phyloP scores from a whole-genome alignment of 2,329 filamentous ascomycete species.

The Aspergillus sojae region DNA sequence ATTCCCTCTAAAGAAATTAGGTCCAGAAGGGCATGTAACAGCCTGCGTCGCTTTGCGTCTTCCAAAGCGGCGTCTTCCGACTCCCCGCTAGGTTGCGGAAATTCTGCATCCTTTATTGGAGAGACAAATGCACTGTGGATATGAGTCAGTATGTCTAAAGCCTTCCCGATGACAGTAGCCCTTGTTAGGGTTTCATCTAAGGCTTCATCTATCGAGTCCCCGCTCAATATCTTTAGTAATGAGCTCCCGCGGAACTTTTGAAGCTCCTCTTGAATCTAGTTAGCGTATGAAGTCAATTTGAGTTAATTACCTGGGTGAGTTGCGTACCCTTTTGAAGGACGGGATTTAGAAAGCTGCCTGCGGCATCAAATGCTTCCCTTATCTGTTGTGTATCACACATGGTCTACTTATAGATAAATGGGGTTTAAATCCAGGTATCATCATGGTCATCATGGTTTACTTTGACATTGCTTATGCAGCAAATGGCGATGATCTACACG shows the following conservation, averaged over 20 bases:
- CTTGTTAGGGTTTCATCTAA: conserved; percentile 25
- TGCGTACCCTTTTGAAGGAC: conserved; percentile 46
- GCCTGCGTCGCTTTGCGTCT: conserved; percentile 45
- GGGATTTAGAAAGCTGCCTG: conserved; percentile 40
- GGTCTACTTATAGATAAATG: background rate
- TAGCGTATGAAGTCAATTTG: conserved; percentile 26
- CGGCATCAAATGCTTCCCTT: conserved; percentile 37
- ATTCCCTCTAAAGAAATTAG: conserved; percentile 49
- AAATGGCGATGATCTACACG: background rate
- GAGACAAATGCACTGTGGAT: conserved; percentile 41
- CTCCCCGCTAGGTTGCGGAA: conserved; percentile 3
- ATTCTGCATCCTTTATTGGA: conserved; percentile 19
- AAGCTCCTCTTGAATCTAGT: conserved; percentile 41
- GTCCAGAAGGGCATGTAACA: conserved; percentile 45
- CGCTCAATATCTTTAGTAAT: conserved; percentile 37
- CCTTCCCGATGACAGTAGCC: conserved; percentile 33
- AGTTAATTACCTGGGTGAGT: conserved; percentile 15
- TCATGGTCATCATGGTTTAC: conserved; percentile 9
- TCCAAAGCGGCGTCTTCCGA: conserved; percentile 37
- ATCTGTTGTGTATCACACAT: conserved; percentile 34
- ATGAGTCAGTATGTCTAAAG: conserved; percentile 36
- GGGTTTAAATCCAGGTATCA: background rate
- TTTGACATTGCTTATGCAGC: conserved; percentile 2
- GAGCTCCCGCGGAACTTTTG: conserved; percentile 38
- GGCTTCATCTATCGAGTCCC: conserved; percentile 10